Conservation (phyloP, 495 filamentous ascomycete species). For the Gamarada debralockiae region DNA sequence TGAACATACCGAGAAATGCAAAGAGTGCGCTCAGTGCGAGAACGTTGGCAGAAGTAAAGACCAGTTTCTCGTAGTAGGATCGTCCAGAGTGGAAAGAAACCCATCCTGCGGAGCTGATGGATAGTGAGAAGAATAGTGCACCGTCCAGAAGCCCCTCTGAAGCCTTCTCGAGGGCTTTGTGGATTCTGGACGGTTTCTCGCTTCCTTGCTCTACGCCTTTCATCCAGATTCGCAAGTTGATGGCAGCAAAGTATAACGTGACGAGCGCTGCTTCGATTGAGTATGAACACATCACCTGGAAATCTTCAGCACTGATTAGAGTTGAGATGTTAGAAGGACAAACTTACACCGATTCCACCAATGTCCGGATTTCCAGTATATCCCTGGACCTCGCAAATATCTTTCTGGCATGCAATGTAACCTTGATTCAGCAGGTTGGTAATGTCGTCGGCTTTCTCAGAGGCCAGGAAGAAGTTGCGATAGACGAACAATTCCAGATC, state of each 20-base stretch:
- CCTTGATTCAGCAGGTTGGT: constrained; percentile 1
- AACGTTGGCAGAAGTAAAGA: constrained; percentile 9
- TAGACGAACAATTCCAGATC: constrained; percentile 9
- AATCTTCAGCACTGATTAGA: too few species aligned
- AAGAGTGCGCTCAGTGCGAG: constrained; percentile 10
- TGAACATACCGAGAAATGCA: constrained; percentile 7
- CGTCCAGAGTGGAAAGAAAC: constrained; percentile 1
- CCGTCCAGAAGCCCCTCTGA: constrained; percentile 1
- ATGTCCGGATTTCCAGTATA: constrained; percentile 13
- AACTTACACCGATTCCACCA: too few species aligned
- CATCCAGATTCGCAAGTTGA: too few species aligned
- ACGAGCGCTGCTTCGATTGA: too few species aligned
- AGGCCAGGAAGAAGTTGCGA: constrained; percentile 7
- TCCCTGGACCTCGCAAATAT: constrained; percentile 8
- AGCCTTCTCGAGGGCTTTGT: too few species aligned
- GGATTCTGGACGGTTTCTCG: too few species aligned
- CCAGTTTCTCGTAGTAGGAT: constrained; percentile 12
- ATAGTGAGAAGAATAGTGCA: constrained; percentile 7
- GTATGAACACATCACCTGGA: too few species aligned
- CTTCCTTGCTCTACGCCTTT: too few species aligned
- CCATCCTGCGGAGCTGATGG: constrained; percentile 10
- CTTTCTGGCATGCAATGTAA: constrained; percentile 1
- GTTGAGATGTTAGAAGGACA: too few species aligned
- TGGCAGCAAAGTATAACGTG: too few species aligned
- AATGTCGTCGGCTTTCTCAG: constrained; percentile 1